phyloP scores from a whole-genome alignment of 768 basidiomycete genomes.

The Russula emetica region DNA sequence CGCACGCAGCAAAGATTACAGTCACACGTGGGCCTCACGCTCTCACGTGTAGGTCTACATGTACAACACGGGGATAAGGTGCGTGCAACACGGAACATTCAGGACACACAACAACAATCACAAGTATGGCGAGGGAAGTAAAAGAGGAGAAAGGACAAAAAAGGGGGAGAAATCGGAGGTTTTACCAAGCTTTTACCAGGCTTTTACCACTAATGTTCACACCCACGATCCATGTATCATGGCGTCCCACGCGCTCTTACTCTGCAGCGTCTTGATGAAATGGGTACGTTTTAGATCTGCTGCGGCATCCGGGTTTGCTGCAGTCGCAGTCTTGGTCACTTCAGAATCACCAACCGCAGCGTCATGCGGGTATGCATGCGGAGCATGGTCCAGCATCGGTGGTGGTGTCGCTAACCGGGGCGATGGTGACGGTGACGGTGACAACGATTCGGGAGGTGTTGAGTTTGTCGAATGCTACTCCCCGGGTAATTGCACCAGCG shows the following conservation, averaged over 20 bases:
- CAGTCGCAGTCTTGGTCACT: not conserved
- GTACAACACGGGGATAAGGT: conserved; percentile 7
- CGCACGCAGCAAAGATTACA: conserved; percentile 11
- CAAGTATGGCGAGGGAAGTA: not conserved
- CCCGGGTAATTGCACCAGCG: not conserved
- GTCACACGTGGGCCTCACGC: not conserved
- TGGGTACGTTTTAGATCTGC: conserved; percentile 40
- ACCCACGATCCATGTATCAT: conserved; percentile 64
- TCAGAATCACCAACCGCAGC: not conserved
- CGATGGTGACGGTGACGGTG: conserved; percentile 17
- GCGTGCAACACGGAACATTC: not conserved
- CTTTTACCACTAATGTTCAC: conserved; percentile 20
- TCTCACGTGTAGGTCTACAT: not conserved
- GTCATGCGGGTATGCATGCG: conserved; percentile 16
- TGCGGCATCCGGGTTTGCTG: conserved; percentile 17
- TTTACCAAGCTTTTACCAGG: not conserved
- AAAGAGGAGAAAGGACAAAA: not conserved
- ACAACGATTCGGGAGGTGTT: conserved; percentile 16
- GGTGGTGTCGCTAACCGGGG: conserved; percentile 23
- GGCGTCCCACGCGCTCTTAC: conserved; percentile 63
- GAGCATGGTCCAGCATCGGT: conserved; percentile 6
- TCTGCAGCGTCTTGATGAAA: conserved; percentile 54
- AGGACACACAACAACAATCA: not conserved
- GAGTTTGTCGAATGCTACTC: conserved; percentile 17
- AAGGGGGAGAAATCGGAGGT: not conserved